Evolutionary conservation across 169 alveolate genomes (phyloP).

Genomic region (Plasmodium knowlesi): DNA sequence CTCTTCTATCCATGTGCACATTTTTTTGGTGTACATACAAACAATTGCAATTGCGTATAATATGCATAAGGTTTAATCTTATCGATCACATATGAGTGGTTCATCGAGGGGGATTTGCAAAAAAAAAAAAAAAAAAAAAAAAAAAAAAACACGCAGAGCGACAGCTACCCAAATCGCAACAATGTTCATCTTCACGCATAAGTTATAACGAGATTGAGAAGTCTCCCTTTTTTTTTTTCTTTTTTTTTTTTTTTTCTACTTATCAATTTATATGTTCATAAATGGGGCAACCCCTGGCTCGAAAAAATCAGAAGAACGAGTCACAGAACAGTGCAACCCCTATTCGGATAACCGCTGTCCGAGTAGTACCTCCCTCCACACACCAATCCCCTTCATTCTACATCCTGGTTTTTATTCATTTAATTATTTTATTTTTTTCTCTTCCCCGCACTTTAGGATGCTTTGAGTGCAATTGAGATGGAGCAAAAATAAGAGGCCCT

Average conservation of each 20-base stretch:
- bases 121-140: too few relatives aligned
- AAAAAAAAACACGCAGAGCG: too few relatives aligned
- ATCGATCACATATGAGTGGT: not conserved
- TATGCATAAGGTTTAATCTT: not conserved
- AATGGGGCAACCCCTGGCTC: not conserved
- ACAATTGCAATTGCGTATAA: not conserved
- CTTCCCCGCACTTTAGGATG: conserved; percentile 15
- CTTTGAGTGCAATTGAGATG: conserved; percentile 28
- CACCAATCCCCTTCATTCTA: not conserved
- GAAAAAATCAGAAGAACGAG: not conserved
- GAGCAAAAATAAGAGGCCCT: not conserved
- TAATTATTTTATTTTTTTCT: not conserved
- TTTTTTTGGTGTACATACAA: not conserved
- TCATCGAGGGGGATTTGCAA: not conserved
- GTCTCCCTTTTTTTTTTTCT: not conserved
- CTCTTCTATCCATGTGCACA: not conserved
- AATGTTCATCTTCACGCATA: too few relatives aligned
- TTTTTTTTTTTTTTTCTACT: not conserved
- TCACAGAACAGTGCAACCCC: not conserved
- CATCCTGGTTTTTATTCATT: not conserved
- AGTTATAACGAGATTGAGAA: not conserved
- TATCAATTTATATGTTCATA: not conserved
- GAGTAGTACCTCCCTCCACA: not conserved
- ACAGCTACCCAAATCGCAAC: too few relatives aligned
- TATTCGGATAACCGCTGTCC: not conserved